phyloP scores from a whole-genome alignment of 202 grass and related monocot genomes.

The Eragrostis tef region DNA sequence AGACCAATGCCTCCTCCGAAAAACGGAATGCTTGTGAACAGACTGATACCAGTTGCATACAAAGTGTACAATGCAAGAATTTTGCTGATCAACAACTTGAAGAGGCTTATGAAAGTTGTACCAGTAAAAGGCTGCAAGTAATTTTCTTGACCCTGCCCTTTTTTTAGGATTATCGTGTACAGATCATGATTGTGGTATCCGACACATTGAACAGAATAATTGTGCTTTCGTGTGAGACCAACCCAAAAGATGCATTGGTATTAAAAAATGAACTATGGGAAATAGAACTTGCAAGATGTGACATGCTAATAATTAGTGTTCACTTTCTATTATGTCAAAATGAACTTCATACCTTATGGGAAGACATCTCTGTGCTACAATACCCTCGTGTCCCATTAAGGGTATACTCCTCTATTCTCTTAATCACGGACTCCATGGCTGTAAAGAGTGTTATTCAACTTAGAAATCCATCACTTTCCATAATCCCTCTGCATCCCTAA shows the following conservation, averaged over 20 bases:
- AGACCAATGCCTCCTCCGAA: conserved; percentile 65
- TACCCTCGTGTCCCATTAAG: background rate
- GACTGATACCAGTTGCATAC: conserved; percentile 89
- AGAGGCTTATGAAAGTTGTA: conserved; percentile 83
- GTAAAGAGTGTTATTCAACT: background rate
- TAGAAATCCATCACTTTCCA: background rate
- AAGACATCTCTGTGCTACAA: conserved; percentile 1
- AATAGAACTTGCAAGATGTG: background rate
- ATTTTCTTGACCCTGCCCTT: conserved; percentile 43
- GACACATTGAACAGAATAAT: background rate
- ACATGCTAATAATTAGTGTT: background rate
- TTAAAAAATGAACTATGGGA: background rate
- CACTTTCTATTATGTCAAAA: conserved; percentile 1
- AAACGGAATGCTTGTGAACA: conserved; percentile 82
- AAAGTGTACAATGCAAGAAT: conserved; percentile 89
- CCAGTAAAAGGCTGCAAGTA: conserved; percentile 95
- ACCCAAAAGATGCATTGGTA: conserved; percentile 3
- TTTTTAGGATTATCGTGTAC: conserved; percentile 7
- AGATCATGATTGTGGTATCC: conserved; percentile 9
- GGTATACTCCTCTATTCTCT: background rate
- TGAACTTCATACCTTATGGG: background rate
- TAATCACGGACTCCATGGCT: too few relatives aligned
- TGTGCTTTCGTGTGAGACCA: conserved; percentile 19
- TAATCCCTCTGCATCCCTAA: background rate
- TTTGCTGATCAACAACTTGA: conserved; percentile 90